Base-by-base conservation (phyloP, 164 flowering plant genomes). In the Sedum album region DNA sequence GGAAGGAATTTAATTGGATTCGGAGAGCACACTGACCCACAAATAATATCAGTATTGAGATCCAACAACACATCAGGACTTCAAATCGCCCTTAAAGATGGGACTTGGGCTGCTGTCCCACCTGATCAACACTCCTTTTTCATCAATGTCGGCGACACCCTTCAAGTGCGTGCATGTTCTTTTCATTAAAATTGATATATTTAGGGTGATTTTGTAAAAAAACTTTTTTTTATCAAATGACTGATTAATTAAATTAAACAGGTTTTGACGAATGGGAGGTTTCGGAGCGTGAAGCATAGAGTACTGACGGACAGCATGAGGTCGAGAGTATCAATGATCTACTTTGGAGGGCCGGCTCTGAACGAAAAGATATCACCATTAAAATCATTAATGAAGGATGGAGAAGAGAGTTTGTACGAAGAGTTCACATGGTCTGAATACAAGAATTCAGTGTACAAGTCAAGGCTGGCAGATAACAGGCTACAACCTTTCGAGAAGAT, bases 351-450 rank as follows among this genome's bases (percentile, higher is more conserved):
- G 35, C 83, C 83, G 53, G 75, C 81, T 9, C 42, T 78, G 72
- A 75, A 69, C 62, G 75, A 78, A 60, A 80, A 76, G 65, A 80
- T 80, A 74, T 75, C 76, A 6, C 80, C 83, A 35, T 68, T 86
- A 36, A 51, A 77, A 14, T 72, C 77, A 66, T 57, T 88, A 6
- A 79, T 84, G 83, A 46, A 67, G 48, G 79, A 76, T 51, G 88
- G 85, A 2, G 88, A 82, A 36, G 83, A 86, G 48, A 85, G 84
- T 66, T 69, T 78, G 82, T 88, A 88, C 80, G 74, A 82, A 31
- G 91, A 83, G 46, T 88, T 85, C 82, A 86, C 91, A 69, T 88
- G 94, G 94, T 67, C n/a, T 67, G 94, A 88, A 70, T 88, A 82
- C 79, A 88, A 81, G 66, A 77, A 70, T 36, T 73, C 91, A 18